Conservation (phyloP, 768 basidiomycete genomes). For the Gymnopilus dilepis region DNA sequence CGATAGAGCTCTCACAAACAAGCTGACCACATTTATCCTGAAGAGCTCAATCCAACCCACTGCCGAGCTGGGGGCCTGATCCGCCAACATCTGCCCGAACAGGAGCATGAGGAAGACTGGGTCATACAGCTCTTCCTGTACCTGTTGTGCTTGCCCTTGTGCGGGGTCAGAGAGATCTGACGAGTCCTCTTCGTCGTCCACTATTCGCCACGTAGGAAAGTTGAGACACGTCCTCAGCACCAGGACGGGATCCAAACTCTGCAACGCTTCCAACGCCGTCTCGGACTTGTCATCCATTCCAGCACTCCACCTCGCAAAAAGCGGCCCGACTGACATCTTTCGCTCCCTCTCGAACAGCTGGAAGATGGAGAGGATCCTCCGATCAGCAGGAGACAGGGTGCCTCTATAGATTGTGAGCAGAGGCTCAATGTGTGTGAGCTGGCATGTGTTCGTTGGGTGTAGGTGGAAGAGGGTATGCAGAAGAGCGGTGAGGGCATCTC, state of each 20-base stretch:
- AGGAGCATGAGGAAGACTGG: constrained; percentile 76
- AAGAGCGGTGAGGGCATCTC: constrained; percentile 57
- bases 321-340: constrained; percentile 62
- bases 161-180: background rate
- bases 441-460: constrained; percentile 85
- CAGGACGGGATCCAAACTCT: constrained; percentile 67
- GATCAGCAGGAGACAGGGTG: constrained; percentile 69
- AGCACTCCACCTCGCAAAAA: constrained; percentile 72
- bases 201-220: constrained; percentile 71
- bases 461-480: constrained; percentile 72
- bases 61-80: constrained; percentile 59
- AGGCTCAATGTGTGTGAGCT: constrained; percentile 81
- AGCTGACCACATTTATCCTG: constrained; percentile 75
- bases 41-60: constrained; percentile 88
- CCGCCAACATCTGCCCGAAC: constrained; percentile 67
- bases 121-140: constrained; percentile 71
- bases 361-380: constrained; percentile 74
- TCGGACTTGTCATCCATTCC: constrained; percentile 47
- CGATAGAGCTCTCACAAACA: constrained; percentile 76
- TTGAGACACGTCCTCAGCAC: constrained; percentile 74
- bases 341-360: constrained; percentile 77
- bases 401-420: constrained; percentile 78
- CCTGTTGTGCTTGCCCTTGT: constrained; percentile 36
- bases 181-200: constrained; percentile 10
- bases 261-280: constrained; percentile 66